Percentiles rank a stretch among this genome's conserved stretches.
Evolutionary conservation across 2,329 filamentous ascomycete genomes (phyloP).

Genomic region (Metarhizium guizhouense): DNA sequence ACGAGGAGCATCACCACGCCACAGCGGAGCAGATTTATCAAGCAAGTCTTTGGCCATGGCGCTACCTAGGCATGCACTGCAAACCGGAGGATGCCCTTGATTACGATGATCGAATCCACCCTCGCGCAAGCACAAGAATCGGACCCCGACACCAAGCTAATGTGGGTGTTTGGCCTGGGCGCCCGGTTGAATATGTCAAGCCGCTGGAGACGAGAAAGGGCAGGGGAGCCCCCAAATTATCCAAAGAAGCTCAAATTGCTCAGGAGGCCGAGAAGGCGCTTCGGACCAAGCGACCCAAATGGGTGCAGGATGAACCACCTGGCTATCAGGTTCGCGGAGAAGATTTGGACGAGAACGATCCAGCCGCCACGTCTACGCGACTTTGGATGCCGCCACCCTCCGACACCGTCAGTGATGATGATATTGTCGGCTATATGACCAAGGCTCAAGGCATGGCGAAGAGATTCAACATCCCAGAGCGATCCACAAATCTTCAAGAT

Average conservation of each 20-base stretch:
- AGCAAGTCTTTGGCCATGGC: constrained; percentile 90
- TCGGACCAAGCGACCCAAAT: constrained; percentile 77
- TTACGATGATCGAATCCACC: constrained; percentile 96
- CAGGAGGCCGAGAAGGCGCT: constrained; percentile 74
- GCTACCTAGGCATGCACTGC: constrained; percentile 92
- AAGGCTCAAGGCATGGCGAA: constrained; percentile 56
- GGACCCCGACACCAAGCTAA: constrained; percentile 87
- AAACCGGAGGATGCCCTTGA: constrained; percentile 91
- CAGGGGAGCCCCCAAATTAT: constrained; percentile 68
- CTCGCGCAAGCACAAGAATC: constrained; percentile 83
- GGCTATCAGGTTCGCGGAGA: constrained; percentile 82
- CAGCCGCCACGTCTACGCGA: constrained; percentile 63
- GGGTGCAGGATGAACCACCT: constrained; percentile 83
- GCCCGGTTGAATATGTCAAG: constrained; percentile 83
- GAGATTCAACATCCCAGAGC: constrained; percentile 60
- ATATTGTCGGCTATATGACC: constrained; percentile 70
- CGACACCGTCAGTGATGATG: constrained; percentile 38
- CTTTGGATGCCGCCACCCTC: constrained; percentile 69
- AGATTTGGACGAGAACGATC: constrained; percentile 62
- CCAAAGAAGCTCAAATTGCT: constrained; percentile 74
- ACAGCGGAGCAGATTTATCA: constrained; percentile 87
- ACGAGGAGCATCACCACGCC: constrained; percentile 46
- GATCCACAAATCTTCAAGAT: constrained; percentile 81
- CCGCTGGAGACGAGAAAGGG: constrained; percentile 77
- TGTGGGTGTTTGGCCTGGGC: constrained; percentile 76